Conservation (phyloP, 495 filamentous ascomycete genomes). For the Hypomontagnella monticulosa region DNA sequence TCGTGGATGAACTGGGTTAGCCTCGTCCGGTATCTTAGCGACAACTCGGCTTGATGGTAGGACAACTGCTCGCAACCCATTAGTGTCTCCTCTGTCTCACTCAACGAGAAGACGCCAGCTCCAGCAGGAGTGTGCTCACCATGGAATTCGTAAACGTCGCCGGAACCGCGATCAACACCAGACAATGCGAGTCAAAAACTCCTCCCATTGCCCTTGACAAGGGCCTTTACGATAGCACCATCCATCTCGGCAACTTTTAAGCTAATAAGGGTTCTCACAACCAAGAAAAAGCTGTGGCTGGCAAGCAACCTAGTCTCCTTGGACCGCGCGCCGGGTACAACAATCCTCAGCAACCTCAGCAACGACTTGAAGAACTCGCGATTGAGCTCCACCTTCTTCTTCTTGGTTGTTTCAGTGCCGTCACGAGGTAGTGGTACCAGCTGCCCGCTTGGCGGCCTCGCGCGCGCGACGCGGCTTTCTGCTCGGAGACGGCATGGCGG, state of each 20-base stretch:
- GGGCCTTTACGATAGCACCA: slow-evolving; percentile 85
- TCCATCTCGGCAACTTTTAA: slow-evolving; percentile 97
- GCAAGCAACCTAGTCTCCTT: slow-evolving; percentile 86
- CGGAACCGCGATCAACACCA: slow-evolving; percentile 97
- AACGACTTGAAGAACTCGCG: slow-evolving; percentile 93
- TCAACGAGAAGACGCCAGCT: not conserved
- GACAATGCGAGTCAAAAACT: slow-evolving; percentile 86
- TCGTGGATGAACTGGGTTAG: slow-evolving; percentile 93
- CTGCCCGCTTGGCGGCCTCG: slow-evolving; percentile 69
- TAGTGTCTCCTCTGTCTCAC: slow-evolving; percentile 5
- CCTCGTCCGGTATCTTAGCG: slow-evolving; percentile 89
- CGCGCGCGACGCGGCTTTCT: slow-evolving; percentile 85
- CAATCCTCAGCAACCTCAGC: slow-evolving; percentile 80
- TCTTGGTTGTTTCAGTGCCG: slow-evolving; percentile 57
- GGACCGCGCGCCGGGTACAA: slow-evolving; percentile 87
- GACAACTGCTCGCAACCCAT: slow-evolving; percentile 72
- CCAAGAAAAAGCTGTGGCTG: slow-evolving; percentile 83
- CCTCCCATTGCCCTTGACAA: slow-evolving; percentile 92
- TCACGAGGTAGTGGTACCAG: slow-evolving; percentile 61
- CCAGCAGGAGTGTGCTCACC: slow-evolving; percentile 70
- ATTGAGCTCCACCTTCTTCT: slow-evolving; percentile 92
- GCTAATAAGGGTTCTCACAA: slow-evolving; percentile 88
- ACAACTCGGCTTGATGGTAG: slow-evolving; percentile 95
- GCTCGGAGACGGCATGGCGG: slow-evolving; percentile 89
- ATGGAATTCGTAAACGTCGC: slow-evolving; percentile 99